Evolutionary conservation across 768 basidiomycete genomes (phyloP).

Genomic region (Termitomyces sp.): DNA sequence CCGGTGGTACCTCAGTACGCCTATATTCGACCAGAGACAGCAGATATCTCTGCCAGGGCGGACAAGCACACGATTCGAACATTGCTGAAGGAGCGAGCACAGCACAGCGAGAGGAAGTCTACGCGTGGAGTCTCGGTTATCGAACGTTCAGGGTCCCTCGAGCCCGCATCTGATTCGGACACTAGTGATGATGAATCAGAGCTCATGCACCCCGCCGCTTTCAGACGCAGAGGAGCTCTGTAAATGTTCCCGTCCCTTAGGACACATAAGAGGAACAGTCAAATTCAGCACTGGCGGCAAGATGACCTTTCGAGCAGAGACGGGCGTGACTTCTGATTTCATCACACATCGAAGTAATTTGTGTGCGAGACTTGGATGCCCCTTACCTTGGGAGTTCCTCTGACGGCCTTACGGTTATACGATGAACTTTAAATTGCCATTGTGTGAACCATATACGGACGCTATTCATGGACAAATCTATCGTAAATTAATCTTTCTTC

Average conservation of each 20-base stretch:
- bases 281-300: background rate
- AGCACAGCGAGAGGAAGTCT: conserved; percentile 5
- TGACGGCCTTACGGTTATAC: background rate
- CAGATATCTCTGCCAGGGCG: background rate
- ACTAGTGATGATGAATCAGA: conserved; percentile 1
- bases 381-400: background rate
- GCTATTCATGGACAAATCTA: background rate
- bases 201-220: background rate
- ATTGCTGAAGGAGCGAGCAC: conserved; percentile 12
- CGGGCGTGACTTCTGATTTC: background rate
- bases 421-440: background rate
- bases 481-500: background rate
- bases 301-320: background rate
- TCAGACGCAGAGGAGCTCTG: too few species aligned
- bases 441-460: background rate
- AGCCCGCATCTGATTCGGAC: background rate
- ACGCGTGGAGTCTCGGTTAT: conserved; percentile 9
- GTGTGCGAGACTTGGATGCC: background rate
- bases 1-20: conserved; percentile 1
- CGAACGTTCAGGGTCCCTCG: conserved; percentile 12
- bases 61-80: conserved; percentile 7
- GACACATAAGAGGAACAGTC: too few species aligned
- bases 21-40: background rate
- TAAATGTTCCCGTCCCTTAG: too few species aligned
- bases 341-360: background rate